phyloP scores from a whole-genome alignment of 2,329 filamentous ascomycete genomes.

The Neopestalotiopsis sp. region DNA sequence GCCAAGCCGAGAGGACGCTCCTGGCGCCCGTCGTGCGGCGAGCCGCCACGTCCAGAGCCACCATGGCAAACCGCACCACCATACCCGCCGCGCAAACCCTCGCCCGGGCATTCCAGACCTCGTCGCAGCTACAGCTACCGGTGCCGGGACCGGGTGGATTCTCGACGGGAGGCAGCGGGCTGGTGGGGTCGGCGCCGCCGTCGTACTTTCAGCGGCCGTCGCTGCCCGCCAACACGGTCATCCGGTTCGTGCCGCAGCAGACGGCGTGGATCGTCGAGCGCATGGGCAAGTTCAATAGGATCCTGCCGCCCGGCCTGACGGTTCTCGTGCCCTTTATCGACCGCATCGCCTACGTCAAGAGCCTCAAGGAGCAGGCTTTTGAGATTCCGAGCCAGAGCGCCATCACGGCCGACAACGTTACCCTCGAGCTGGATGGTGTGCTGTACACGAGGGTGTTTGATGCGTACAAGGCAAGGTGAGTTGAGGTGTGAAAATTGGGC shows the following conservation, averaged over 20 bases:
- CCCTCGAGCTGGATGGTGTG: slow-evolving; percentile 92
- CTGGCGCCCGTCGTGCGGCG: slow-evolving; percentile 21
- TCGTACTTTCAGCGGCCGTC: slow-evolving; percentile 81
- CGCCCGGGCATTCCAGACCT: slow-evolving; percentile 22
- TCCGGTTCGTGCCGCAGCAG: slow-evolving; percentile 98
- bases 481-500: slow-evolving; percentile 9
- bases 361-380: slow-evolving; percentile 92
- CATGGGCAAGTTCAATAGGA: slow-evolving; percentile 97
- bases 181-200: slow-evolving; percentile 54
- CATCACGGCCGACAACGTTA: slow-evolving; percentile 98
- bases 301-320: slow-evolving; percentile 89
- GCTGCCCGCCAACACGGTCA: slow-evolving; percentile 89
- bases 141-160: slow-evolving; percentile 28
- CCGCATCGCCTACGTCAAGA: slow-evolving; percentile 97
- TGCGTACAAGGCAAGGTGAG: slow-evolving; percentile 93
- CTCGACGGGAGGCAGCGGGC: slow-evolving; percentile 31
- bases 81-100: not conserved
- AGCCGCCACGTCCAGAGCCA: slow-evolving; percentile 4
- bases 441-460: slow-evolving; percentile 96
- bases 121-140: slow-evolving; percentile 14
- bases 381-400: slow-evolving; percentile 98
- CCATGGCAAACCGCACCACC: not conserved
- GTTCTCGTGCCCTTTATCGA: slow-evolving; percentile 90
- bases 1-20: slow-evolving; percentile 20
- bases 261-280: slow-evolving; percentile 99